These are phyloP conservation scores for Cyclotella distinguenda DNA, from an alignment of 108 stramenopile species.

Conservation along the genomic window DNA sequence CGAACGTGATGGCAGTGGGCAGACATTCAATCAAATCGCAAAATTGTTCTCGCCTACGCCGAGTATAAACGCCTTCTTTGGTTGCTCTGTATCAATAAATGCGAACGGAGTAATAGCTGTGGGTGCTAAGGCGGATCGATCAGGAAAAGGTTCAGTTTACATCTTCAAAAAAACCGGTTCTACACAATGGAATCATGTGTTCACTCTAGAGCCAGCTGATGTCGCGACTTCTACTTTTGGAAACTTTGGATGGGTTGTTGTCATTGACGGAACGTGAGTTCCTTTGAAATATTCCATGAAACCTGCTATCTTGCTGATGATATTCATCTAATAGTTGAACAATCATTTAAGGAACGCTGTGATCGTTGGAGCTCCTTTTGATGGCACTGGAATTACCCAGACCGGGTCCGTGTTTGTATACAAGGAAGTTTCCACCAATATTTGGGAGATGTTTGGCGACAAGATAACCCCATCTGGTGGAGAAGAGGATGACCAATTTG, in stretches of 20 bases:
- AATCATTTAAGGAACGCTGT: conserved; percentile 11
- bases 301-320: too few species aligned
- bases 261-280: conserved; percentile 8
- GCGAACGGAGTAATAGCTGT: conserved; percentile 11
- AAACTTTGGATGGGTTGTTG: conserved; percentile 24
- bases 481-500: conserved; percentile 9
- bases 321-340: too few species aligned
- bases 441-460: neutral
- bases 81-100: conserved; percentile 28
- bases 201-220: conserved; percentile 11
- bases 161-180: neutral
- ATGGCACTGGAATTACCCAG: neutral
- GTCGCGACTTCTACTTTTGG: neutral
- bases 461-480: conserved; percentile 5
- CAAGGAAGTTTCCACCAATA: conserved; percentile 3
- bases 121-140: conserved; percentile 9
- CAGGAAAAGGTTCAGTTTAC: conserved; percentile 18
- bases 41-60: conserved; percentile 9
- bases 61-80: conserved; percentile 13
- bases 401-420: conserved; percentile 19
- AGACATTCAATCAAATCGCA: neutral
- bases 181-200: conserved; percentile 5
- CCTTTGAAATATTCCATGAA: neutral
- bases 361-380: conserved; percentile 18
- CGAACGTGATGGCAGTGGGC: neutral